phyloP scores from a whole-genome alignment of 2,329 filamentous ascomycete species.

The Malbranchea cinnamomea region DNA sequence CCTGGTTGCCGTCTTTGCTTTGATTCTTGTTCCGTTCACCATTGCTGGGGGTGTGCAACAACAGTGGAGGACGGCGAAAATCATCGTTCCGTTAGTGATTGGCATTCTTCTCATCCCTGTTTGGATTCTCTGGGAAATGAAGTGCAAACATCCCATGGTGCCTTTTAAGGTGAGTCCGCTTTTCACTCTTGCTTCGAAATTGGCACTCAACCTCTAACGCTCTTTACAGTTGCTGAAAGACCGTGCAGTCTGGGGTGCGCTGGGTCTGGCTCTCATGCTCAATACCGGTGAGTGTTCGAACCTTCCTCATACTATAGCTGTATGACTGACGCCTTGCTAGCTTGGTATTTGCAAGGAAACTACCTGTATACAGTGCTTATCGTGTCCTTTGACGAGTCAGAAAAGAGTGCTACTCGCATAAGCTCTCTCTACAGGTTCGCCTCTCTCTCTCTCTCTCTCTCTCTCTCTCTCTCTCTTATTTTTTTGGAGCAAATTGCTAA shows the following conservation, averaged over 20 bases:
- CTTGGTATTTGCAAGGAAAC: slow-evolving; percentile 49
- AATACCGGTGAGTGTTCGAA: slow-evolving; percentile 34
- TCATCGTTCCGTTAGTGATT: slow-evolving; percentile 37
- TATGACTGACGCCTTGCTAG: slow-evolving; percentile 10
- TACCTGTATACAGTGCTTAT: slow-evolving; percentile 49
- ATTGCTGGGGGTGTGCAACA: slow-evolving; percentile 36
- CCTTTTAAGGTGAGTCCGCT: slow-evolving; percentile 35
- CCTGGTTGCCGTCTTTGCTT: slow-evolving; percentile 35
- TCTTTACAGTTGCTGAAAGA: slow-evolving; percentile 45
- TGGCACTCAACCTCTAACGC: neutral
- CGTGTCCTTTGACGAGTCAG: slow-evolving; percentile 45
- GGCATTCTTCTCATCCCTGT: slow-evolving; percentile 35
- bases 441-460: too few relatives aligned
- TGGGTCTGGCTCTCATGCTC: slow-evolving; percentile 43
- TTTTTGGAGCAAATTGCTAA: too few relatives aligned
- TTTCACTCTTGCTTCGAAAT: neutral
- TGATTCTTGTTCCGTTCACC: slow-evolving; percentile 43
- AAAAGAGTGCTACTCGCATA: slow-evolving; percentile 43
- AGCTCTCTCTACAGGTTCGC: slow-evolving; percentile 38
- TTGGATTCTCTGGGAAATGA: slow-evolving; percentile 42
- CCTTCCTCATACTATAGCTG: too few relatives aligned
- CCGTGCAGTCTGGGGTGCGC: slow-evolving; percentile 47
- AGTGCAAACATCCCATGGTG: slow-evolving; percentile 37
- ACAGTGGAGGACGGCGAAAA: slow-evolving; percentile 37
- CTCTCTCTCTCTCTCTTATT: neutral